Percentiles rank a stretch among this genome's conserved stretches.
Evolutionary conservation across 345 rosid genomes (phyloP).

Genomic region (Raphanus sativus): DNA sequence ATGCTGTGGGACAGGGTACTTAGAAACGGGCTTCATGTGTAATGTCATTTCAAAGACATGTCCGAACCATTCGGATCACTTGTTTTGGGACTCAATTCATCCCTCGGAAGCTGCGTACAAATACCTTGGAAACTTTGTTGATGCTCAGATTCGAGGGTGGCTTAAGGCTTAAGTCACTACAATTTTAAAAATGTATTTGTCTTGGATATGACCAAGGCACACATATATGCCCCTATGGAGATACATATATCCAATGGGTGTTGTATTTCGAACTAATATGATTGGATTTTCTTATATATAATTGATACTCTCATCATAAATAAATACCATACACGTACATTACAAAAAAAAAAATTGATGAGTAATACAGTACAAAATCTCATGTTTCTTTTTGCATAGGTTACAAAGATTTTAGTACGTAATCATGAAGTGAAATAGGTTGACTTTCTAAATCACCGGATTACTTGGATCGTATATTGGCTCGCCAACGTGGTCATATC

Average conservation of each 20-base stretch:
- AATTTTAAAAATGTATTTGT: conserved; percentile 2
- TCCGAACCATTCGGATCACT: conserved; percentile 31
- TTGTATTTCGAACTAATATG: not conserved
- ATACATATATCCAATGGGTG: not conserved
- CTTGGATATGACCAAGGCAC: not conserved
- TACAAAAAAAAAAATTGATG: too few species aligned
- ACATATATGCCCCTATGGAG: not conserved
- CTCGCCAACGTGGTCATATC: not conserved
- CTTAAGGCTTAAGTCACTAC: conserved; percentile 42
- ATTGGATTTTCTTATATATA: not conserved
- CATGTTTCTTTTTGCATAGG: not conserved
- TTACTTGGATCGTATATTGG: not conserved
- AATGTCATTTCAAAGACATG: conserved; percentile 35
- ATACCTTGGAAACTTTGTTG: conserved; percentile 21
- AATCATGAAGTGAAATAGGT: conserved; percentile 12
- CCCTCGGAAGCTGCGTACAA: conserved; percentile 44
- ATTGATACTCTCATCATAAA: not conserved
- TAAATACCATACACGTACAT: not conserved
- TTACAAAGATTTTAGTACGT: not conserved
- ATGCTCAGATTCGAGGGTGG: conserved; percentile 59
- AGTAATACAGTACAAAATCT: not conserved
- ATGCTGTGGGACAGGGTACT: conserved; percentile 48
- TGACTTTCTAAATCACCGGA: not conserved
- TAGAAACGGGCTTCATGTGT: conserved; percentile 42
- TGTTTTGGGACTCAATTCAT: conserved; percentile 57